Evolutionary conservation across 2,329 filamentous ascomycete genomes (phyloP).

Genomic region (Leptographium flavum): DNA sequence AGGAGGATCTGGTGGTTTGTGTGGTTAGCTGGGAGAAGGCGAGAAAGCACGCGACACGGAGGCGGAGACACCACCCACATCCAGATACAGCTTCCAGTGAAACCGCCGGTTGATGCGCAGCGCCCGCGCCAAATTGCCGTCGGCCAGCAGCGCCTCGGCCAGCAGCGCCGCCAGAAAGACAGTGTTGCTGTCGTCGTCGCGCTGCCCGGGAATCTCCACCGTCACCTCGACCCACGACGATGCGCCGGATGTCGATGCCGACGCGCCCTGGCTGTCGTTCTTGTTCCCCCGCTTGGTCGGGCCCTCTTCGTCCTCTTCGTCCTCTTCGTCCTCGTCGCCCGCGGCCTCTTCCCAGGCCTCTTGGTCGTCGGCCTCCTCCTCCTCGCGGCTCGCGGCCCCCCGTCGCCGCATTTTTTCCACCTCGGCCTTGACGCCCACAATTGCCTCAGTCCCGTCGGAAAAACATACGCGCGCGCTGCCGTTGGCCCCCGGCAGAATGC

Average conservation of each 20-base stretch:
- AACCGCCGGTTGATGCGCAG: constrained; percentile 81
- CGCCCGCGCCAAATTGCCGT: constrained; percentile 52
- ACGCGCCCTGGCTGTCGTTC: constrained; percentile 14
- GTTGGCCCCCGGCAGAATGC: constrained; percentile 77
- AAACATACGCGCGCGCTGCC: constrained; percentile 90
- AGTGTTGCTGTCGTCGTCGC: constrained; percentile 82
- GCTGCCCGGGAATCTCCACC: constrained; percentile 79
- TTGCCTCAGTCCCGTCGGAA: constrained; percentile 86
- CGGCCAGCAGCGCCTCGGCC: constrained; percentile 68
- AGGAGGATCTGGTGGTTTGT: constrained; percentile 81
- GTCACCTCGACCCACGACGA: constrained; percentile 68
- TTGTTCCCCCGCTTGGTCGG: constrained; percentile 1
- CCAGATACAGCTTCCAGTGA: constrained; percentile 93
- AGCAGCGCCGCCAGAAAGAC: constrained; percentile 83
- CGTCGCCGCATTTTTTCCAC: constrained; percentile 54
- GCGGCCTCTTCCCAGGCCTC: background rate
- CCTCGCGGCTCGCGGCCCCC: constrained; percentile 14
- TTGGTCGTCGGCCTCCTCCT: constrained; percentile 8
- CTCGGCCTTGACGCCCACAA: constrained; percentile 91
- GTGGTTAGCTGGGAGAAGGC: background rate
- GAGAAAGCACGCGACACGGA: constrained; percentile 4
- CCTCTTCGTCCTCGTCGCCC: constrained; percentile 11
- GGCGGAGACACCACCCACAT: constrained; percentile 43
- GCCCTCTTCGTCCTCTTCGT: background rate
- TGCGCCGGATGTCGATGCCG: constrained; percentile 19